Base-by-base conservation (phyloP, 2,329 filamentous ascomycete species). In the Dichotomopilus funicola region DNA sequence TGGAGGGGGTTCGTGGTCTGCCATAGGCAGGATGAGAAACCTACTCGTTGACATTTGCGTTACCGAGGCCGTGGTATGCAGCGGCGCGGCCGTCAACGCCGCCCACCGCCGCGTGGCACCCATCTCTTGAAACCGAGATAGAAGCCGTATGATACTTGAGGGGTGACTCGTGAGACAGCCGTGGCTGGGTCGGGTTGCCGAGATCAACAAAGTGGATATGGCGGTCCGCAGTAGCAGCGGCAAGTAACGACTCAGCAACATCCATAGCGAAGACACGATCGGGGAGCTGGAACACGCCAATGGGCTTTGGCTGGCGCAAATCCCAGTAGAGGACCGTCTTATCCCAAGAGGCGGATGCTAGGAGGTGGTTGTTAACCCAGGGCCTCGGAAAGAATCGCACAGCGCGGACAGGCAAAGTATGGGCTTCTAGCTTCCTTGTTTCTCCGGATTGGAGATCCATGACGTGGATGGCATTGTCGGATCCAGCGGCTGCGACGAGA, bases 301-400 rank as follows among this genome's bases (percentile, higher is more conserved):
- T 73, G 7, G 77, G 70, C 5, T 59, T 54, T 9, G 67, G 68
- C 64, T 75, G 73, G 51, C 79, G 75, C 43, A 80, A 56, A 64
- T 82, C 79, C 79, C 79, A 82, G 68, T 78, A 79, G 64, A 77
- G 77, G 62, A 82, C 71, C 2, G 77, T 81, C 65, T 74, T 75
- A 68, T 82, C 79, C 79, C 79, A 82, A 3, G 78, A 81, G 10
- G 67, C 70, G 6, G 69, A 65, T 36, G 64, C 68, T 51, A 71
- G 47, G 49, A 71, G 58, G 42, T 63, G 62, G 6, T 56, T 57
- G 43, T 53, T 33, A 42, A 62, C 54, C 6, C 44, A 58, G 37
- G 65, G 64, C 44, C 66, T 43, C 12, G 68, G 60, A 53, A 70
- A 63, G 57, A 68, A 70, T 54, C 70, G 68, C 33, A 68, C 66